These are phyloP conservation scores for Monilinia laxa DNA, from an alignment of 2,329 filamentous ascomycete genomes.

Conservation along the genomic window DNA sequence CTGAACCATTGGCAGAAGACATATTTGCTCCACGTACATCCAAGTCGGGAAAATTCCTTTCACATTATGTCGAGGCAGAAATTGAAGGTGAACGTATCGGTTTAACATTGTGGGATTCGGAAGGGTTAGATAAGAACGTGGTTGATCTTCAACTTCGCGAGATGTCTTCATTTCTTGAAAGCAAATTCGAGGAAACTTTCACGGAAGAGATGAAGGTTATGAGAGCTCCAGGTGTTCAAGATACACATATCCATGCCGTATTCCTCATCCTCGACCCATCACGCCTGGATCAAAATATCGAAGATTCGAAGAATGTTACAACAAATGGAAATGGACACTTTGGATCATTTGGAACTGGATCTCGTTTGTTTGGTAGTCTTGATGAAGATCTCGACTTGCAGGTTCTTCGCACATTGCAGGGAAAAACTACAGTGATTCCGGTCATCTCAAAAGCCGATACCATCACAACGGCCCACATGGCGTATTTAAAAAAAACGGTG, in stretches of 20 bases:
- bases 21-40: constrained; percentile 47
- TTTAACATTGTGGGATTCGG: constrained; percentile 93
- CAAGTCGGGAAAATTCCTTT: constrained; percentile 67
- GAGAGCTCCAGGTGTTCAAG: constrained; percentile 85
- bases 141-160: constrained; percentile 92
- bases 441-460: constrained; percentile 97
- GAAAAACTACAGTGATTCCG: constrained; percentile 93
- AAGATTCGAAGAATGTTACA: constrained; percentile 54
- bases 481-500: constrained; percentile 83
- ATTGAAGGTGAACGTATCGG: constrained; percentile 90
- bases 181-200: constrained; percentile 98
- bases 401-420: constrained; percentile 80
- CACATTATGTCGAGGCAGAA: constrained; percentile 90
- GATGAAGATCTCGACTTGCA: constrained; percentile 90
- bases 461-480: constrained; percentile 93
- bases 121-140: constrained; percentile 90
- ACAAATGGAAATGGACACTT: constrained; percentile 51
- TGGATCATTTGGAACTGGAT: constrained; percentile 46
- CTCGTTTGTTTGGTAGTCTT: constrained; percentile 62
- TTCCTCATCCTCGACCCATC: constrained; percentile 89
- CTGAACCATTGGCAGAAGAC: constrained; percentile 48
- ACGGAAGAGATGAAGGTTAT: constrained; percentile 97
- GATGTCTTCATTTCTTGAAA: constrained; percentile 89
- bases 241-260: constrained; percentile 96
- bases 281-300: constrained; percentile 79